Conservation (phyloP, 495 filamentous ascomycete genomes). For the Aspergillus carlsbadensis region DNA sequence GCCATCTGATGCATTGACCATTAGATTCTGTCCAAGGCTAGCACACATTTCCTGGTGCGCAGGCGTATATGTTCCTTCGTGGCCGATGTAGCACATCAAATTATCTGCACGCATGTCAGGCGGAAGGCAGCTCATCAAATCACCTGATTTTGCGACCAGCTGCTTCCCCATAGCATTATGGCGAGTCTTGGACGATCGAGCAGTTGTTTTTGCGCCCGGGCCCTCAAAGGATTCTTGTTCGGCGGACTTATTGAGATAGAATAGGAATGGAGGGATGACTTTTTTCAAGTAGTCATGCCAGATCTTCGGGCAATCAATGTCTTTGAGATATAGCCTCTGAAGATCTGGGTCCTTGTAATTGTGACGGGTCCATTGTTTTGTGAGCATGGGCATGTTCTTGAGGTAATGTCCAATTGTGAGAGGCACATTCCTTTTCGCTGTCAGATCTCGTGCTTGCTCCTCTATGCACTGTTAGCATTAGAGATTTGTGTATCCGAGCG, state of each 20-base stretch:
- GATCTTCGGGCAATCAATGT: constrained; percentile 17
- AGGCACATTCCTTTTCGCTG: constrained; percentile 62
- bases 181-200: not conserved
- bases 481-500: too few species aligned
- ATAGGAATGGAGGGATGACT: constrained; percentile 73
- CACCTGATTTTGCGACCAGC: constrained; percentile 69
- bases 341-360: constrained; percentile 68
- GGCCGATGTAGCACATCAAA: constrained; percentile 97
- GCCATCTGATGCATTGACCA: constrained; percentile 80
- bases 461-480: too few species aligned
- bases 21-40: constrained; percentile 92
- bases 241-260: constrained; percentile 73
- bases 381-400: constrained; percentile 72
- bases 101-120: constrained; percentile 85
- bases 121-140: constrained; percentile 93
- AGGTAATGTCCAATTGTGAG: constrained; percentile 89
- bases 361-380: constrained; percentile 66
- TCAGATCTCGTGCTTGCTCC: constrained; percentile 73
- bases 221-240: constrained; percentile 58
- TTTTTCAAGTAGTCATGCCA: constrained; percentile 79
- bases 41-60: constrained; percentile 98
- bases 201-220: constrained; percentile 16
- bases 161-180: not conserved
- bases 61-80: constrained; percentile 96
- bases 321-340: constrained; percentile 53